These are phyloP conservation scores for Lipomyces mesembrius DNA, from an alignment of 805 yeast genomes.

Conservation along the genomic window DNA sequence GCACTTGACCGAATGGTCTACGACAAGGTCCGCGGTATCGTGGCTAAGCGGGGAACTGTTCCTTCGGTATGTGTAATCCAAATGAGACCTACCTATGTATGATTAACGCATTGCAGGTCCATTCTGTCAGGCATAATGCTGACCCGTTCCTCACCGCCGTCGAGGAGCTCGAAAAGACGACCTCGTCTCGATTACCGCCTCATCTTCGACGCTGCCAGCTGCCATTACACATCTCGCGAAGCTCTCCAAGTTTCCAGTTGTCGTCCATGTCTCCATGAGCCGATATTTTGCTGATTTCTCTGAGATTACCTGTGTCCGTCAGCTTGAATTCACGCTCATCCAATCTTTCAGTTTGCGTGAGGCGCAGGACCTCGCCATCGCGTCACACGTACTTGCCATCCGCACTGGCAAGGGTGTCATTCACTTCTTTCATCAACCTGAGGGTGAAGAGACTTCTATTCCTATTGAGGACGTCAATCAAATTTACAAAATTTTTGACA, in stretches of 20 bases:
- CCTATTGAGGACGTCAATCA: conserved; percentile 27
- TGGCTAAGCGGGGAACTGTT: conserved; percentile 31
- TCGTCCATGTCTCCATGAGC: conserved; percentile 56
- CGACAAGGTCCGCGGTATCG: conserved; percentile 33
- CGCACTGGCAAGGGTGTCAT: conserved; percentile 61
- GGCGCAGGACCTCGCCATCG: conserved; percentile 57
- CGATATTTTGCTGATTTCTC: conserved; percentile 61
- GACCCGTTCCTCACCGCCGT: conserved; percentile 59
- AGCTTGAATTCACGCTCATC: conserved; percentile 64
- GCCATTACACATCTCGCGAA: conserved; percentile 63
- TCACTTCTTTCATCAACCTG: conserved; percentile 60
- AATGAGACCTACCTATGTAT: neutral
- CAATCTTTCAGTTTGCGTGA: conserved; percentile 66
- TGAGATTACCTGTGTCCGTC: conserved; percentile 71
- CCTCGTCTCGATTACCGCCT: conserved; percentile 56
- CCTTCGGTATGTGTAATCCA: conserved; percentile 24
- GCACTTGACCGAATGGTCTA: conserved; percentile 27
- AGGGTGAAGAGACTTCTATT: conserved; percentile 19
- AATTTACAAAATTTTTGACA: conserved; percentile 23
- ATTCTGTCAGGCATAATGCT: conserved; percentile 50
- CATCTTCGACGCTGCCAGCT: conserved; percentile 58
- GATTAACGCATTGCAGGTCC: conserved; percentile 18
- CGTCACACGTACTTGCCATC: conserved; percentile 62
- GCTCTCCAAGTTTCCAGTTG: conserved; percentile 52
- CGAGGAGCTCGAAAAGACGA: conserved; percentile 43